Conservation (phyloP, 2,329 filamentous ascomycete genomes). For the Myriosclerotinia scirpicola region DNA sequence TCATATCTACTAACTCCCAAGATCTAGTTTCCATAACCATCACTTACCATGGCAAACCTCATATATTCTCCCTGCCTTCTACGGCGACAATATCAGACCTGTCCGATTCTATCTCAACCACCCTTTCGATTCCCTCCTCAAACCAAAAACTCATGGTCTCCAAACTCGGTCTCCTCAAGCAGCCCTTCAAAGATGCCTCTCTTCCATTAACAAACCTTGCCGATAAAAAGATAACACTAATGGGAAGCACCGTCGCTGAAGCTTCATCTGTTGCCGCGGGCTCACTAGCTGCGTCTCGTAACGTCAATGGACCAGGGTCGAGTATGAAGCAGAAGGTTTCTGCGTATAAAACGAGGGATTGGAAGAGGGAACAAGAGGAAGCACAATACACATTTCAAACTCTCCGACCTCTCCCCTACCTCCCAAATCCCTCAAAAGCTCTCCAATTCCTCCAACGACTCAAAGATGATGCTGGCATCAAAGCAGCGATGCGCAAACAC, state of each 20-base stretch:
- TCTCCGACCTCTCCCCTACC: slow-evolving; percentile 71
- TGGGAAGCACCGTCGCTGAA: slow-evolving; percentile 63
- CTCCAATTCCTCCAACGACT: slow-evolving; percentile 72
- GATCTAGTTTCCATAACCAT: slow-evolving; percentile 47
- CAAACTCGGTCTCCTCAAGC: slow-evolving; percentile 63
- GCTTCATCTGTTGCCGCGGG: slow-evolving; percentile 54
- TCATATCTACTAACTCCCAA: slow-evolving; percentile 34
- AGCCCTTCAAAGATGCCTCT: slow-evolving; percentile 60
- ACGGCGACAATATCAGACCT: slow-evolving; percentile 58
- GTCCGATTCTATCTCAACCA: slow-evolving; percentile 55
- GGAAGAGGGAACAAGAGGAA: slow-evolving; percentile 47
- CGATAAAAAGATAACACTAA: slow-evolving; percentile 62
- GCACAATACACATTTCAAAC: slow-evolving; percentile 78
- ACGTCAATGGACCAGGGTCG: slow-evolving; percentile 44
- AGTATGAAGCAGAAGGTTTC: slow-evolving; percentile 39
- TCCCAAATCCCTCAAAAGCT: slow-evolving; percentile 73
- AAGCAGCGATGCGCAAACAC: slow-evolving; percentile 78
- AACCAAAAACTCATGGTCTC: slow-evolving; percentile 71
- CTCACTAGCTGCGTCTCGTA: slow-evolving; percentile 49
- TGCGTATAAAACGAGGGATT: slow-evolving; percentile 47
- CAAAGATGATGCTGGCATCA: slow-evolving; percentile 81
- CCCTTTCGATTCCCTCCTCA: slow-evolving; percentile 57
- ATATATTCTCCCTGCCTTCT: slow-evolving; percentile 47
- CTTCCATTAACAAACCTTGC: slow-evolving; percentile 51
- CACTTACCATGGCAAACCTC: slow-evolving; percentile 48